Percentiles rank a stretch among this genome's conserved stretches.
Conservation (phyloP, 371 early-diverging fungal species). For the Encephalitozoon cuniculi region DNA sequence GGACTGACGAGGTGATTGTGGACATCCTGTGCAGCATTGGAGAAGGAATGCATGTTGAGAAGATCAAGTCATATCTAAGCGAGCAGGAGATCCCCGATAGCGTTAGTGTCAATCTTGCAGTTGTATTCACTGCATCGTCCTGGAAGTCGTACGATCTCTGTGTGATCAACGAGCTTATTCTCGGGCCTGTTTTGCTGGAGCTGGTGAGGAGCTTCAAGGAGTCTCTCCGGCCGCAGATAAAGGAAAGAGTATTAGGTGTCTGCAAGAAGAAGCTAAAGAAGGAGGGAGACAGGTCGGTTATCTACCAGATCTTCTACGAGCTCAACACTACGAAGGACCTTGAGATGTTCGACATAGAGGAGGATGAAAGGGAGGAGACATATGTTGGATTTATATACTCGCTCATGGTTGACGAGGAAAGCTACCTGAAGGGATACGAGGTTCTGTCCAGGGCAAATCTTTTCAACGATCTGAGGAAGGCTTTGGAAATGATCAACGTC, state of each 20-base stretch:
- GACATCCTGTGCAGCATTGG: slow-evolving; percentile 36
- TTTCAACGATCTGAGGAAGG: slow-evolving; percentile 30
- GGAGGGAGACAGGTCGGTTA: not conserved
- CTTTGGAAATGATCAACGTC: slow-evolving; percentile 17
- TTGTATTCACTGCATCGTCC: not conserved
- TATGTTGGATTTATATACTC: slow-evolving; percentile 49
- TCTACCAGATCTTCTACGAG: slow-evolving; percentile 43
- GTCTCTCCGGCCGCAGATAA: slow-evolving; percentile 28
- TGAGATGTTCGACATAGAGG: not conserved
- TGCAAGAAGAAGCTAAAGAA: slow-evolving; percentile 3
- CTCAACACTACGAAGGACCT: slow-evolving; percentile 28
- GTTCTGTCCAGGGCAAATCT: not conserved
- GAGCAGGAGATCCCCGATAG: slow-evolving; percentile 39
- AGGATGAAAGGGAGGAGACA: slow-evolving; percentile 15
- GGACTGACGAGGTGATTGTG: slow-evolving; percentile 34
- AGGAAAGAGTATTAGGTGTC: slow-evolving; percentile 20
- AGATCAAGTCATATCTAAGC: slow-evolving; percentile 12
- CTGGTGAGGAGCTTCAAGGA: slow-evolving; percentile 36
- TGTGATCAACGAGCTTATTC: slow-evolving; percentile 18
- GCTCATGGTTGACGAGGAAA: slow-evolving; percentile 29
- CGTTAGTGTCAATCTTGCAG: slow-evolving; percentile 39
- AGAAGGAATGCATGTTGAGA: slow-evolving; percentile 14
- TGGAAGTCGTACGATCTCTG: slow-evolving; percentile 48
- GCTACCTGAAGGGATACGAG: slow-evolving; percentile 14
- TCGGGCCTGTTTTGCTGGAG: slow-evolving; percentile 36